These are phyloP conservation scores for Trichoderma sp. DNA, from an alignment of 2,329 filamentous ascomycete genomes.

Conservation along the genomic window DNA sequence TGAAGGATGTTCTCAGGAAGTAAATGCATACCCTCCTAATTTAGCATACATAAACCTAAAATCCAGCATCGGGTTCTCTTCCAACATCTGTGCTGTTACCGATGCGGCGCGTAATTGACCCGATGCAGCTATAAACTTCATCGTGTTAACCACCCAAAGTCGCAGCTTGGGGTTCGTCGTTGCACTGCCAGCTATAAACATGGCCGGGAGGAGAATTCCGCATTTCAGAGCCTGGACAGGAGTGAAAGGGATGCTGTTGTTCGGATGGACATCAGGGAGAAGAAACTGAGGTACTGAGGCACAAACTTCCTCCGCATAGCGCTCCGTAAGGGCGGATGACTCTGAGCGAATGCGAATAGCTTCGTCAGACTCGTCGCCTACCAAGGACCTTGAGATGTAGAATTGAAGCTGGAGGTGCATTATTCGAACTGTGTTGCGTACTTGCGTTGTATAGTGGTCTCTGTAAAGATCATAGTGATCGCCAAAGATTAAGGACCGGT, in stretches of 20 bases:
- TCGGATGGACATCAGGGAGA: constrained; percentile 4
- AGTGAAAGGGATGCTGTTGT: constrained; percentile 30
- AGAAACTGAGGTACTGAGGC: constrained; percentile 34
- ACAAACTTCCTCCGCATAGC: constrained; percentile 27
- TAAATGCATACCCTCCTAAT: constrained; percentile 37
- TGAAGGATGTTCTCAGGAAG: constrained; percentile 25
- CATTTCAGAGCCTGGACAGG: constrained; percentile 33
- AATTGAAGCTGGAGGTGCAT: constrained; percentile 32
- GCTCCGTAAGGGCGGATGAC: constrained; percentile 22
- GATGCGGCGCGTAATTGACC: constrained; percentile 30
- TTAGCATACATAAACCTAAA: constrained; percentile 36
- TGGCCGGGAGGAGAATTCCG: constrained; percentile 31
- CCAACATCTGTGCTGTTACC: constrained; percentile 28
- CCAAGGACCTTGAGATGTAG: constrained; percentile 18
- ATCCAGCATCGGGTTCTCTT: constrained; percentile 24
- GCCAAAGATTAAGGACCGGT: constrained; percentile 25
- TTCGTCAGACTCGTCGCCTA: not conserved
- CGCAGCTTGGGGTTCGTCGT: constrained; percentile 19
- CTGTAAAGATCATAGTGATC: constrained; percentile 33
- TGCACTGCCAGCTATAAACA: constrained; percentile 32
- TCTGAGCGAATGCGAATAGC: not conserved
- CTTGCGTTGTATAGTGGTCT: constrained; percentile 33
- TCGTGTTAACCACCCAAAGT: constrained; percentile 29
- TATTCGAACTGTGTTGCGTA: constrained; percentile 33
- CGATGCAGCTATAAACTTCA: constrained; percentile 31